These are phyloP conservation scores for Telfairia occidentalis DNA, from an alignment of 331 rosid genomes.

Conservation along the genomic window DNA sequence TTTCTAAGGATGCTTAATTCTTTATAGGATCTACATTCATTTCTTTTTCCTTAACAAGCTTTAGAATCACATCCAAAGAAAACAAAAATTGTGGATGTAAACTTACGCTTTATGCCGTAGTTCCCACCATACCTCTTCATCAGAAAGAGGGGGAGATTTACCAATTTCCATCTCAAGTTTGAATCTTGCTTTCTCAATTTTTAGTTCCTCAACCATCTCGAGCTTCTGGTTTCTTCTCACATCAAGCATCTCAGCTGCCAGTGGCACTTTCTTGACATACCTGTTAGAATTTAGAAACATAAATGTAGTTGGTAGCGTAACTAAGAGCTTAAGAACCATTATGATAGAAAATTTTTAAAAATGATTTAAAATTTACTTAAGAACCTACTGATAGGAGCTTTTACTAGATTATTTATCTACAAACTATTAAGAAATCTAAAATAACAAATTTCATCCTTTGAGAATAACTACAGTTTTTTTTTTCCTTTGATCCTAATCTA, in stretches of 20 bases:
- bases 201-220: conserved; percentile 59
- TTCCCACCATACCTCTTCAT: conserved; percentile 80
- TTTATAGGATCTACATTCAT: background rate
- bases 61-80: background rate
- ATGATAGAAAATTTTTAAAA: background rate
- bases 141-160: conserved; percentile 82
- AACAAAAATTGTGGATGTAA: background rate
- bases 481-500: background rate
- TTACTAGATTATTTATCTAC: background rate
- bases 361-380: background rate
- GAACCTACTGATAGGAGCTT: background rate
- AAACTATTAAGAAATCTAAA: background rate
- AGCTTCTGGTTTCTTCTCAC: conserved; percentile 86
- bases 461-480: background rate
- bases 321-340: background rate
- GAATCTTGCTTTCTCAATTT: conserved; percentile 50
- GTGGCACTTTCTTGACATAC: conserved; percentile 89
- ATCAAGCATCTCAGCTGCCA: conserved; percentile 86
- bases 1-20: background rate
- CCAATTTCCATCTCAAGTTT: conserved; percentile 86
- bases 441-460: background rate
- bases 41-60: background rate
- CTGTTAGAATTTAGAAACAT: conserved; percentile 28
- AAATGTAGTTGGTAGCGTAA: conserved; percentile 1
- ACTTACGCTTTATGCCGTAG: conserved; percentile 73